phyloP scores from a whole-genome alignment of 345 rosid species.

The Nasturtium officinale region DNA sequence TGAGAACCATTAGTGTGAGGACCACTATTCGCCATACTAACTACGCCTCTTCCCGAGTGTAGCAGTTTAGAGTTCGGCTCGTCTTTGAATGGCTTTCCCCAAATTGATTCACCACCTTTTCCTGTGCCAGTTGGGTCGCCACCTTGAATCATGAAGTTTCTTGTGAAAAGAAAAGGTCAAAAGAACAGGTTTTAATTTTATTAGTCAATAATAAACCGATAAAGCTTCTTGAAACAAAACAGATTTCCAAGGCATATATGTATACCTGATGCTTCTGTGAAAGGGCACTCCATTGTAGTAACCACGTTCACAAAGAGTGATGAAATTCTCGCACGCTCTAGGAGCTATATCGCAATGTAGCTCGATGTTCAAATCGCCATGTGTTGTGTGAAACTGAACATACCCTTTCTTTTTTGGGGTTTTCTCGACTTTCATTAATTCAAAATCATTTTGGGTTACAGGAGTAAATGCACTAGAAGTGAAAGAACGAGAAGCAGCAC shows the following conservation, averaged over 20 bases:
- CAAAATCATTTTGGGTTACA: slow-evolving; percentile 81
- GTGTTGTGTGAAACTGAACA: slow-evolving; percentile 84
- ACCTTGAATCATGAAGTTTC: slow-evolving; percentile 99
- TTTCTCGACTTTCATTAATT: slow-evolving; percentile 84
- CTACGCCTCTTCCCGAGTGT: slow-evolving; percentile 92
- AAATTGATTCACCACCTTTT: slow-evolving; percentile 86
- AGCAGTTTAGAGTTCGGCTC: slow-evolving; percentile 87
- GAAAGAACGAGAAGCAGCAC: slow-evolving; percentile 96
- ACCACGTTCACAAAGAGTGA: slow-evolving; percentile 82
- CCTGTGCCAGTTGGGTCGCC: slow-evolving; percentile 98
- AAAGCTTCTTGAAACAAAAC: neutral
- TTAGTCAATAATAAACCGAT: neutral
- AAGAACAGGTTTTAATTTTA: neutral
- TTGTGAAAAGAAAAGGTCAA: slow-evolving; percentile 24
- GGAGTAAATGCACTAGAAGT: slow-evolving; percentile 91
- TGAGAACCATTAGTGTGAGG: slow-evolving; percentile 98
- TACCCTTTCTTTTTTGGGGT: slow-evolving; percentile 97
- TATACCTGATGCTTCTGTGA: slow-evolving; percentile 77
- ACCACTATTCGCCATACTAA: slow-evolving; percentile 98
- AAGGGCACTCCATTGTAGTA: slow-evolving; percentile 81
- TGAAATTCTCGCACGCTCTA: slow-evolving; percentile 87
- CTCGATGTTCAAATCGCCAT: slow-evolving; percentile 91
- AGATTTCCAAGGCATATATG: neutral
- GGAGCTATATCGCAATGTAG: slow-evolving; percentile 93
- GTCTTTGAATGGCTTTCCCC: slow-evolving; percentile 97